A percentile compares a stretch with the other conserved stretches of the same genome.
Evolutionary conservation across 2,329 filamentous ascomycete genomes (phyloP).

Genomic region (Lomentospora prolificans): DNA sequence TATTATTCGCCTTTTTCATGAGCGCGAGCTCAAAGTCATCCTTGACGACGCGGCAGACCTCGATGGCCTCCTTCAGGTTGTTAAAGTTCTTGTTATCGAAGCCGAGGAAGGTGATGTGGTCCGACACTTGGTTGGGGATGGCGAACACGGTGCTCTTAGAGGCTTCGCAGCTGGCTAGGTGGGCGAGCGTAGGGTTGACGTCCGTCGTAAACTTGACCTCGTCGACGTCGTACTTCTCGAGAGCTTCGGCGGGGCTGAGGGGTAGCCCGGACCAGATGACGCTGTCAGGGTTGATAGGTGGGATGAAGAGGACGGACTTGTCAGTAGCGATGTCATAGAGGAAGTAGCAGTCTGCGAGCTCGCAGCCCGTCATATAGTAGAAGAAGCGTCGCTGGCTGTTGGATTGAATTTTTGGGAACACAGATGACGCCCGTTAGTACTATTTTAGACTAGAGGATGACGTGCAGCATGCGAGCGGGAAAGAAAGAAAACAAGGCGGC

Average conservation of each 20-base stretch:
- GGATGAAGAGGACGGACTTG: constrained; percentile 80
- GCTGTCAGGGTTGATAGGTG: constrained; percentile 74
- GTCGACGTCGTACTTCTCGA: constrained; percentile 72
- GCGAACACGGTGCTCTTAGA: constrained; percentile 51
- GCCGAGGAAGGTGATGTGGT: constrained; percentile 59
- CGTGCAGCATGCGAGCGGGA: background rate
- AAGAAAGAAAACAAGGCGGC: constrained; percentile 7
- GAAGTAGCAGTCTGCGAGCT: constrained; percentile 69
- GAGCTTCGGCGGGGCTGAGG: constrained; percentile 63
- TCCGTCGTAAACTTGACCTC: constrained; percentile 62
- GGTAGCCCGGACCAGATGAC: constrained; percentile 94
- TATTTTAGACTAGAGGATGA: background rate
- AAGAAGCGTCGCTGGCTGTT: constrained; percentile 82
- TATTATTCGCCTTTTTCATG: constrained; percentile 60
- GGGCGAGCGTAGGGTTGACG: constrained; percentile 61
- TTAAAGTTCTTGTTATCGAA: constrained; percentile 55
- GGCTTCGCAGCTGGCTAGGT: constrained; percentile 30
- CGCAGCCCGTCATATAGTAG: constrained; percentile 84
- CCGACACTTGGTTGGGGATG: constrained; percentile 68
- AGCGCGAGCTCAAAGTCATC: constrained; percentile 66
- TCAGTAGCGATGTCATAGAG: constrained; percentile 69
- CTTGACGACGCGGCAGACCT: constrained; percentile 60
- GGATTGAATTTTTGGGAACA: background rate
- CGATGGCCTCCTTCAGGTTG: constrained; percentile 52
- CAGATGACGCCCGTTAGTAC: background rate